Evolutionary conservation across 2,329 filamentous ascomycete species (phyloP), one percentile per base, ranked within the genome.

Genomic region (Microthyrium microscopicum): DNA sequence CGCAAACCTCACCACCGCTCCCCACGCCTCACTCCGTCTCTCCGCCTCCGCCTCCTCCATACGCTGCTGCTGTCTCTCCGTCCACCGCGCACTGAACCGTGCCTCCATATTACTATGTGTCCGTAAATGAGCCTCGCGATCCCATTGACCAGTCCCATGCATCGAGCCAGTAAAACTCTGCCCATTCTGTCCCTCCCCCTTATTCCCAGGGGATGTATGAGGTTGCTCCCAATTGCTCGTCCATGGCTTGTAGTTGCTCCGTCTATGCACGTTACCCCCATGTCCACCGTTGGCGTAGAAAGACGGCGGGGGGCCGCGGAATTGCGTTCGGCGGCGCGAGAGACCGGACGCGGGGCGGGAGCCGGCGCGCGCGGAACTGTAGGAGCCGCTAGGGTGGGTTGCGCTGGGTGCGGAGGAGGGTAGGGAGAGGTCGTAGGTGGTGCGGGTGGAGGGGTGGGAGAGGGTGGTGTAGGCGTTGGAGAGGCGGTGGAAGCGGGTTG

Each of bases 201-300:
- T n/a, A n/a, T n/a, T n/a, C n/a, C n/a, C n/a, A n/a, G n/a, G n/a
- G n/a, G n/a, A n/a, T n/a, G n/a, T n/a, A n/a, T n/a, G n/a, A n/a
- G n/a, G n/a, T n/a, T n/a, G n/a, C n/a, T n/a, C n/a, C n/a, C n/a
- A n/a, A n/a, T n/a, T n/a, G n/a, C n/a, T n/a, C n/a, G n/a, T n/a
- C n/a, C n/a, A n/a, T n/a, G n/a, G n/a, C n/a, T n/a, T n/a, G n/a
- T n/a, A n/a, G n/a, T n/a, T n/a, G n/a, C n/a, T n/a, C n/a, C n/a
- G n/a, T n/a, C n/a, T n/a, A n/a, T n/a, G 66, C 66, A n/a, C n/a
- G 3, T 80, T 70, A 3, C 58, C 52, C 30, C 80, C 81, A 68
- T 83, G 91, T 3, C 79, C 82, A 4, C 83, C 84, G 40, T 68
- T 74, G 13, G 76, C 68, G 55, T 83, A 94, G 59, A 94, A 95